phyloP scores from a whole-genome alignment of 306 rosid genomes.

The Mucuna pruriens region DNA sequence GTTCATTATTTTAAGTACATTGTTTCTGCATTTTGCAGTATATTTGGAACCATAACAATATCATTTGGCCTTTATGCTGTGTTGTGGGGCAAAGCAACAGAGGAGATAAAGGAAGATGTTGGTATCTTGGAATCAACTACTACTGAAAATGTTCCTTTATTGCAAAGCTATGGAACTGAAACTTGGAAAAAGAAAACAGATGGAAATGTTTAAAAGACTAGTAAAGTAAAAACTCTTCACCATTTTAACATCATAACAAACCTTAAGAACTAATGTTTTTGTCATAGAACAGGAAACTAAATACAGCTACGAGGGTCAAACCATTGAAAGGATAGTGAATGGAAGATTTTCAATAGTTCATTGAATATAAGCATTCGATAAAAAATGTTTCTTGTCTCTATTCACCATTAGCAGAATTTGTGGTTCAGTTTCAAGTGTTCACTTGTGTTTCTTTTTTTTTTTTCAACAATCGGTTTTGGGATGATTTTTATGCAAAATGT shows the following conservation, averaged over 20 bases:
- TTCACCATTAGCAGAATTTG: not conserved
- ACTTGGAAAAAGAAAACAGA: constrained; percentile 24
- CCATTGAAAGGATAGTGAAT: not conserved
- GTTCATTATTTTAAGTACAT: not conserved
- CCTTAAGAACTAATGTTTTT: not conserved
- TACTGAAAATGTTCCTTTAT: constrained; percentile 63
- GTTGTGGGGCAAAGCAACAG: constrained; percentile 87
- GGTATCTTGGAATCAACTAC: constrained; percentile 48
- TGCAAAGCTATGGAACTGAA: constrained; percentile 47
- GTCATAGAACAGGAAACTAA: not conserved
- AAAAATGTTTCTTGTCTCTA: not conserved
- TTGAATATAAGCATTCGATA: not conserved
- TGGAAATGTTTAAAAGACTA: not conserved
- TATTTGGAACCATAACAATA: constrained; percentile 75
- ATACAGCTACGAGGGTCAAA: not conserved
- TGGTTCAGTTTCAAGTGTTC: too few species aligned
- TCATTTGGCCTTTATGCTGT: constrained; percentile 82
- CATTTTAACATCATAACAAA: not conserved
- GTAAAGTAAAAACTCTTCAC: not conserved
- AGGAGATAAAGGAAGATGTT: constrained; percentile 50
- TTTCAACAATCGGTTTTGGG: too few species aligned
- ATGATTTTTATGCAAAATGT: too few species aligned
- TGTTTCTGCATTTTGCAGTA: constrained; percentile 49
- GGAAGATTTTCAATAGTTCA: not conserved
- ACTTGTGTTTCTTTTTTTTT: too few species aligned